phyloP scores from a whole-genome alignment of 495 filamentous ascomycete species.

The Pseudomonodictys pantanalensis region DNA sequence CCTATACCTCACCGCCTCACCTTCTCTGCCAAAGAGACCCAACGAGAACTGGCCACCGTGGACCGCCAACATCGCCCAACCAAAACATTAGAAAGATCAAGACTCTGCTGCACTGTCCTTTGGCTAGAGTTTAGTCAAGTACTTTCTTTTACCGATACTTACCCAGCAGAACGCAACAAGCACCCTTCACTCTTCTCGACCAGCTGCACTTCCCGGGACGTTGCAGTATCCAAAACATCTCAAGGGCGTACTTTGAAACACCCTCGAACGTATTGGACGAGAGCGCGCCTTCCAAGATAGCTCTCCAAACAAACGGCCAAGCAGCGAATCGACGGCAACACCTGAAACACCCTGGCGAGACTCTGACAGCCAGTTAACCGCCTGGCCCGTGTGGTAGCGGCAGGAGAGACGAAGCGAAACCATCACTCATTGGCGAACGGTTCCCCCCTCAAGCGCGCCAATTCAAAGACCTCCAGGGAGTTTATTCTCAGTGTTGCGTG shows the following conservation, averaged over 20 bases:
- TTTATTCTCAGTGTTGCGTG: too few species aligned
- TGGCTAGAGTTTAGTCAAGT: too few species aligned
- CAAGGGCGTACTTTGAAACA: slow-evolving; percentile 15
- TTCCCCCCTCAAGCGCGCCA: background rate
- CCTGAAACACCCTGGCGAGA: slow-evolving; percentile 30
- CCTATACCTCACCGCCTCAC: slow-evolving; percentile 19
- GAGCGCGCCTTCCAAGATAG: slow-evolving; percentile 26
- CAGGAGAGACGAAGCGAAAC: background rate
- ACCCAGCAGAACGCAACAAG: background rate
- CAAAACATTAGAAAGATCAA: too few species aligned
- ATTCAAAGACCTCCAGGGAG: too few species aligned
- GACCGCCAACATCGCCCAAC: background rate
- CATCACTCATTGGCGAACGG: slow-evolving; percentile 16
- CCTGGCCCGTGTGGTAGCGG: slow-evolving; percentile 26
- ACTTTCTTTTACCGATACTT: too few species aligned
- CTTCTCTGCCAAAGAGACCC: background rate
- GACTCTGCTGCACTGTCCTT: too few species aligned
- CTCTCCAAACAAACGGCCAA: slow-evolving; percentile 22
- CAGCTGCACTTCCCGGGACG: slow-evolving; percentile 13
- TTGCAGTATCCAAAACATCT: slow-evolving; percentile 31
- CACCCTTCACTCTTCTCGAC: background rate
- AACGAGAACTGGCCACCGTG: background rate
- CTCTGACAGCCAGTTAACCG: slow-evolving; percentile 28
- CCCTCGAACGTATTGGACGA: slow-evolving; percentile 8
- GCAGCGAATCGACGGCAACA: slow-evolving; percentile 17